Evolutionary conservation across 768 basidiomycete genomes (phyloP), one percentile per base, ranked within the genome.

Genomic region (Termitomyces sp.): DNA sequence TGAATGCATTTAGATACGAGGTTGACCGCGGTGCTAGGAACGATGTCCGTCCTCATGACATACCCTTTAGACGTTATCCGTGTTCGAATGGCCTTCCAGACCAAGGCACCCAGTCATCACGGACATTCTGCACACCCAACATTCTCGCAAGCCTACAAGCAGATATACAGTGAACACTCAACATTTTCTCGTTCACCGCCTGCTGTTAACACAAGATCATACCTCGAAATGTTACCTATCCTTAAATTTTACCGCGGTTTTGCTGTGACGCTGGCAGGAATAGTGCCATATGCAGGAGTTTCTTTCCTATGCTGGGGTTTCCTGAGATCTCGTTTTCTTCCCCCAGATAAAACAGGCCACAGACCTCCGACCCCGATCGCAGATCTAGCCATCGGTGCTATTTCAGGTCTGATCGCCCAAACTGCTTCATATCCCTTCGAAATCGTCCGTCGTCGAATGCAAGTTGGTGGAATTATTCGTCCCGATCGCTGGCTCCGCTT

Each of bases 241-340:
- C 80, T 95, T 54, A 92, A 95, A 66, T 94, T 98, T 73, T 99
- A 98, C 69, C 90, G 97, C 21, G 96, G 97, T n/a, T 98, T 98
- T 73, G 86, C 87, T 7, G 93, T 97, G 29, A 95, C 95, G 21
- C 72, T 98, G 38, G 71, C 84, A 12, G 96, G 97, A 44, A 98
- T 98, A 82, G 77, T 98, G 32, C 96, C 96, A 5, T 98, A 98
- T 65, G 93, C 95, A 3, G 96, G 96, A 19, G 91, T 93, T 2
- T 92, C 92, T 12, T 98, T 98, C 77, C 81, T 98, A 45, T 86
- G 88, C 32, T 98, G 93, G 88, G 95, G 90, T 41, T 87, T 78
- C 68, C 77, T 89, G 42, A 82, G 86, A 49, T 79, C 87, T 12
- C 74, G 73, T 34, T 74, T 89, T 56, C 74, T 86, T 31, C 83